These are phyloP conservation scores for Spinacia oleracea DNA, from an alignment of 179 eudicot species.

Conservation along the genomic window DNA sequence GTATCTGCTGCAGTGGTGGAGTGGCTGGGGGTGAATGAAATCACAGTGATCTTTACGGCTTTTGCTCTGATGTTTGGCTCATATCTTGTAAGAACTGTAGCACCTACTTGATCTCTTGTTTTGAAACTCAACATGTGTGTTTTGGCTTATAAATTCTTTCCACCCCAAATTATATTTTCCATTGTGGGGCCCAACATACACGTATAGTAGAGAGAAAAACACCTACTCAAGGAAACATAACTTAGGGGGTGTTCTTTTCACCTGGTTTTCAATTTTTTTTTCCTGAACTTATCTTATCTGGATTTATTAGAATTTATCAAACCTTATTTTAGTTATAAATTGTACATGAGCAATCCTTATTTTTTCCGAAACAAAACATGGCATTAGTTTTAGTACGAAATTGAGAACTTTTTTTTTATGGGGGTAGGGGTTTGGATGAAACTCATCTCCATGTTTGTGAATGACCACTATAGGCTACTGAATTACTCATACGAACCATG, in stretches of 20 bases:
- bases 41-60: conserved; percentile 43
- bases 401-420: neutral
- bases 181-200: neutral
- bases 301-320: too few species aligned
- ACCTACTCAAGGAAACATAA: neutral
- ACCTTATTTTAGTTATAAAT: too few species aligned
- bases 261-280: too few species aligned
- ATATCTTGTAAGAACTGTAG: conserved; percentile 54
- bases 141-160: neutral
- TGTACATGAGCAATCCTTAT: too few species aligned
- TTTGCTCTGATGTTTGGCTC: conserved; percentile 47
- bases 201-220: neutral
- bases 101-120: neutral
- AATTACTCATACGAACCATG: too few species aligned
- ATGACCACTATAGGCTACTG: too few species aligned
- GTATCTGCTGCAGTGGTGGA: conserved; percentile 55
- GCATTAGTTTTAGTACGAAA: too few species aligned
- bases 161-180: neutral
- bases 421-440: neutral
- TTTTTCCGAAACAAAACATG: too few species aligned
- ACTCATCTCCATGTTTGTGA: neutral
- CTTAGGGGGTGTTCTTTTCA: too few species aligned
- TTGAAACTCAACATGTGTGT: neutral
- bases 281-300: too few species aligned
- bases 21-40: conserved; percentile 52